These are phyloP conservation scores for Rosellinia necatrix DNA, from an alignment of 2,329 filamentous ascomycete genomes.

Conservation along the genomic window DNA sequence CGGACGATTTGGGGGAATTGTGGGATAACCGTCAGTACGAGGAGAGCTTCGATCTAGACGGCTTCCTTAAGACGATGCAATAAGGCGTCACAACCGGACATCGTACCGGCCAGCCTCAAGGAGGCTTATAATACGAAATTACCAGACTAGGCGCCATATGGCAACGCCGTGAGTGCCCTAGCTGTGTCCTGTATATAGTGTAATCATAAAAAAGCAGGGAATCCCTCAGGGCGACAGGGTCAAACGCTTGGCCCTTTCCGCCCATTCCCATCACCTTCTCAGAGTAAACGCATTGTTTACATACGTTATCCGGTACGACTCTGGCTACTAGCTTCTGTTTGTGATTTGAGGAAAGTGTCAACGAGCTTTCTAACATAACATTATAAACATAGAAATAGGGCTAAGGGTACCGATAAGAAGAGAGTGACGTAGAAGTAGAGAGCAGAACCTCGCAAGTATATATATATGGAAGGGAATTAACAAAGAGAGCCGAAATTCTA, in stretches of 20 bases:
- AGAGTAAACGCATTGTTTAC: too few species aligned
- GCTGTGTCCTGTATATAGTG: constrained; percentile 19
- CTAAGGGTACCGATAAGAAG: too few species aligned
- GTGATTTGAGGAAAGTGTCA: too few species aligned
- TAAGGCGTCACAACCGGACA: background rate
- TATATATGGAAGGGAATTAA: too few species aligned
- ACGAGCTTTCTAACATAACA: too few species aligned
- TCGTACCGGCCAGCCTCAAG: background rate
- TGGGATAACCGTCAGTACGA: constrained; percentile 99
- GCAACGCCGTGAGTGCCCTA: background rate
- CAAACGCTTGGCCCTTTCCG: background rate
- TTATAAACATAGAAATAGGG: too few species aligned
- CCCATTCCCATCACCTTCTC: background rate
- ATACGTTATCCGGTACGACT: too few species aligned
- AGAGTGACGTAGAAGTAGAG: too few species aligned
- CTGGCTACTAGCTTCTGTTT: too few species aligned
- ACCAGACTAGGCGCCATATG: background rate
- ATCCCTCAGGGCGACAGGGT: constrained; percentile 2
- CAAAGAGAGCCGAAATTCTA: too few species aligned
- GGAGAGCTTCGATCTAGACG: constrained; percentile 95
- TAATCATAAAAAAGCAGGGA: constrained; percentile 12
- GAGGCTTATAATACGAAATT: background rate
- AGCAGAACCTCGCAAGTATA: too few species aligned
- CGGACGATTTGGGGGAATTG: constrained; percentile 92
- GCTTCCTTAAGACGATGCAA: constrained; percentile 88